Evolutionary conservation across 2,329 filamentous ascomycete genomes (phyloP).

Genomic region (Xylariaceae sp.): DNA sequence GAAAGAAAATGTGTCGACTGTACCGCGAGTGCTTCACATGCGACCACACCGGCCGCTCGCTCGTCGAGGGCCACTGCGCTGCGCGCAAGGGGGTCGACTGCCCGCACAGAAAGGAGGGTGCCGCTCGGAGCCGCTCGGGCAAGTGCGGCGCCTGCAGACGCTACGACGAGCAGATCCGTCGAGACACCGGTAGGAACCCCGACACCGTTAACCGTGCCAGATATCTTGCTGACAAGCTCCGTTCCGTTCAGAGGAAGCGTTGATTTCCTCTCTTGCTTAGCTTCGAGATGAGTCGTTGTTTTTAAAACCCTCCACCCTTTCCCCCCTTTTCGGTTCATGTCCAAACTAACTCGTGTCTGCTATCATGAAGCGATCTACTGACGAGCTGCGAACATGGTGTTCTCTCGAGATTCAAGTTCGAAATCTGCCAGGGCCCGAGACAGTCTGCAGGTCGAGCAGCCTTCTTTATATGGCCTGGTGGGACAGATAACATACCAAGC

Average conservation of each 20-base stretch:
- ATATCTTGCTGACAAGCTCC: not conserved
- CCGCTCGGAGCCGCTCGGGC: not conserved
- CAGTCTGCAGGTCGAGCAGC: too few species aligned
- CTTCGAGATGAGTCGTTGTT: too few species aligned
- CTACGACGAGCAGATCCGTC: not conserved
- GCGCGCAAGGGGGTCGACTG: not conserved
- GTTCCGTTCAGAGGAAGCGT: too few species aligned
- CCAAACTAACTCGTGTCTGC: too few species aligned
- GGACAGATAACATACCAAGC: too few species aligned
- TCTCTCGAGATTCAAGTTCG: too few species aligned
- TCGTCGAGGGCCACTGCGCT: not conserved
- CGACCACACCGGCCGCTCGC: not conserved
- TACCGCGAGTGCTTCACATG: not conserved
- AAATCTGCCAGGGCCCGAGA: too few species aligned
- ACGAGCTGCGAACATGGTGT: too few species aligned
- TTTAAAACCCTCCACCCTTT: conserved; percentile 2
- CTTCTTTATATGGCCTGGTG: too few species aligned
- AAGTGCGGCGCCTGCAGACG: not conserved
- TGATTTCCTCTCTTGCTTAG: too few species aligned
- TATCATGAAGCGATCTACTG: too few species aligned
- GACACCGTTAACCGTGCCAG: not conserved
- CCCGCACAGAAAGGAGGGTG: not conserved
- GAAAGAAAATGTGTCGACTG: not conserved
- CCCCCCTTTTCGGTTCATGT: too few species aligned
- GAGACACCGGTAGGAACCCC: not conserved